Evolutionary conservation across 164 flowering plant genomes (phyloP).

Genomic region (Dillenia suffruticosa): DNA sequence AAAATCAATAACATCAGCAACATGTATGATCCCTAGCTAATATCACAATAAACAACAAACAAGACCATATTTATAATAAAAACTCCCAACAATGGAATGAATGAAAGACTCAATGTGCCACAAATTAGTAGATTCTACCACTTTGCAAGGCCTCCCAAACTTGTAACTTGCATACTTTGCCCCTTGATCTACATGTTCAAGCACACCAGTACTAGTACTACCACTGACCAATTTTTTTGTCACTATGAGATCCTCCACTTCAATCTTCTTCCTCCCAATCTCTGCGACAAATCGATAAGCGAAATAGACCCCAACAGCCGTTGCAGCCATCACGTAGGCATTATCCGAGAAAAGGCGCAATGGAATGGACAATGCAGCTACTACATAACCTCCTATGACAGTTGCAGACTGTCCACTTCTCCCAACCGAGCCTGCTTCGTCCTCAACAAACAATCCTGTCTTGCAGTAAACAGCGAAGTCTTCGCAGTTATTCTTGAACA

Average conservation of each 20-base stretch:
- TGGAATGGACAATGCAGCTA: slow-evolving; percentile 27
- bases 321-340: slow-evolving; percentile 25
- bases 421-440: slow-evolving; percentile 19
- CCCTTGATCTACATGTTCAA: too few relatives aligned
- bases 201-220: background rate
- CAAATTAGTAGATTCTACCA: too few relatives aligned
- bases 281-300: slow-evolving; percentile 34
- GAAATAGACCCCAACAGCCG: slow-evolving; percentile 27
- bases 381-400: slow-evolving; percentile 26
- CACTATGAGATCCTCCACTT: slow-evolving; percentile 28
- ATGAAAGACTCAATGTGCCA: too few relatives aligned
- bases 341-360: slow-evolving; percentile 24
- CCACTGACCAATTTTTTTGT: slow-evolving; percentile 20
- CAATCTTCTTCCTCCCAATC: slow-evolving; percentile 32
- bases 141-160: too few relatives aligned
- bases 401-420: slow-evolving; percentile 41
- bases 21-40: too few relatives aligned
- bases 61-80: too few relatives aligned
- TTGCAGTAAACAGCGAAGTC: slow-evolving; percentile 46
- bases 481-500: slow-evolving; percentile 44
- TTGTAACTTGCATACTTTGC: too few relatives aligned
- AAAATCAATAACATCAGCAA: too few relatives aligned
- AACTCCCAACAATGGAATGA: too few relatives aligned
- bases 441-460: slow-evolving; percentile 28
- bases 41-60: too few relatives aligned